Conservation (phyloP, 148 eudicot genomes). For the Heliamphora exappendiculata region DNA sequence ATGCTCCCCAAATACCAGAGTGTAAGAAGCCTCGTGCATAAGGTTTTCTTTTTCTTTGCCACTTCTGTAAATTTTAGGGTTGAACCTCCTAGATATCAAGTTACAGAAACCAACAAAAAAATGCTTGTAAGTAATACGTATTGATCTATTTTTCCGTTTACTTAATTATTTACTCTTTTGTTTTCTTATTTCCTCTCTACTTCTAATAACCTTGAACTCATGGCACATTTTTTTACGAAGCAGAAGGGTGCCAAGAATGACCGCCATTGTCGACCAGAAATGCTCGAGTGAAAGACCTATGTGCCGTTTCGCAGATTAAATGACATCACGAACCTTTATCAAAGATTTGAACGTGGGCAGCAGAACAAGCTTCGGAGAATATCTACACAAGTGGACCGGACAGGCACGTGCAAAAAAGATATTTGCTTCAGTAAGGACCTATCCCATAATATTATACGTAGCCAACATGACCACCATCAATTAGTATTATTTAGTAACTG, state of each 20-base stretch:
- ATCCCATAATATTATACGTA: conserved; percentile 1
- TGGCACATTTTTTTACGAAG: not conserved
- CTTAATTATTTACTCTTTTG: too few species aligned
- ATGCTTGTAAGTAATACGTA: too few species aligned
- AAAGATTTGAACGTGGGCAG: not conserved
- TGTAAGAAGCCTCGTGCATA: too few species aligned
- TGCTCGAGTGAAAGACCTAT: not conserved
- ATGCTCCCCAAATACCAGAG: too few species aligned
- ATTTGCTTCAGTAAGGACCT: conserved; percentile 6
- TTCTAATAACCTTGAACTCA: not conserved
- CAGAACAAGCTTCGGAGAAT: not conserved
- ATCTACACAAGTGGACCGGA: not conserved
- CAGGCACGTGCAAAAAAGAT: not conserved
- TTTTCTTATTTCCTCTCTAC: not conserved
- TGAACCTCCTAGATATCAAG: too few species aligned
- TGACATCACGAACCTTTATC: not conserved
- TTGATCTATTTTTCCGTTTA: not conserved
- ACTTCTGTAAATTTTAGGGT: too few species aligned
- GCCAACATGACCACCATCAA: not conserved
- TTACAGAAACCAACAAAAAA: too few species aligned
- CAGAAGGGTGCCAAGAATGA: conserved; percentile 4
- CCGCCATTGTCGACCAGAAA: not conserved
- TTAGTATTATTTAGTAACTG: too few species aligned
- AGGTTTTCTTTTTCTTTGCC: too few species aligned
- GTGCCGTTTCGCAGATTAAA: not conserved